A percentile compares a stretch with the other conserved stretches of the same genome.
Evolutionary conservation across 106 monocot species (phyloP).

Genomic region (Phalaenopsis aphrodite): DNA sequence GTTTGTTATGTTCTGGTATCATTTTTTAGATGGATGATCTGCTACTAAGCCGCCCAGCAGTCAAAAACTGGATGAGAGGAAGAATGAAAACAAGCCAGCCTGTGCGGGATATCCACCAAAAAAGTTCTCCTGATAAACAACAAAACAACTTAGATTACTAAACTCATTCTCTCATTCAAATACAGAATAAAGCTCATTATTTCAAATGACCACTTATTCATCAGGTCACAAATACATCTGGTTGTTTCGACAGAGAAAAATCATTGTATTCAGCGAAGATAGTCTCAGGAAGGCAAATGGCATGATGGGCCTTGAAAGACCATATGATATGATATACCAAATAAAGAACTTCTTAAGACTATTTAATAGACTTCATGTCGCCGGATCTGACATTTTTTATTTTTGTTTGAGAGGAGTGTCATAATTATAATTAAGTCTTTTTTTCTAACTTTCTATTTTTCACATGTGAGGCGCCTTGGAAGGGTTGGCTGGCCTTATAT

Average conservation of each 20-base stretch:
- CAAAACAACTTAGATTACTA: neutral
- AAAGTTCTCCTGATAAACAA: slow-evolving; percentile 43
- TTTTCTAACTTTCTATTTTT: no score
- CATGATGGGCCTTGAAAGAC: no score
- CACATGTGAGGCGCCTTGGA: no score
- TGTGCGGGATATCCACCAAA: slow-evolving; percentile 36
- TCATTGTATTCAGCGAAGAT: neutral
- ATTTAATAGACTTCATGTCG: no score
- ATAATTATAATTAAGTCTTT: no score
- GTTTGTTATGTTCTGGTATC: no score
- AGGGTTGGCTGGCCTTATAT: neutral
- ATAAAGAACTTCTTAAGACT: no score
- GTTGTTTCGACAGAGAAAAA: neutral
- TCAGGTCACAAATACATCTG: neutral
- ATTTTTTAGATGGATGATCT: no score
- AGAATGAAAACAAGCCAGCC: neutral
- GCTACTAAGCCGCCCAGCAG: neutral
- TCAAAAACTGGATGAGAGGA: neutral
- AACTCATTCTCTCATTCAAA: neutral
- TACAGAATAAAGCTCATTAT: neutral
- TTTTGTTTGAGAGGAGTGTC: no score
- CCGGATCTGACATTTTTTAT: no score
- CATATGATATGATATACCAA: no score
- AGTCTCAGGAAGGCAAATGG: no score
- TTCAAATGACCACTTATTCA: neutral